Evolutionary conservation across 2,329 filamentous ascomycete genomes (phyloP), one percentile per base, ranked within the genome.

Genomic region (Botryotinia narcissicola): DNA sequence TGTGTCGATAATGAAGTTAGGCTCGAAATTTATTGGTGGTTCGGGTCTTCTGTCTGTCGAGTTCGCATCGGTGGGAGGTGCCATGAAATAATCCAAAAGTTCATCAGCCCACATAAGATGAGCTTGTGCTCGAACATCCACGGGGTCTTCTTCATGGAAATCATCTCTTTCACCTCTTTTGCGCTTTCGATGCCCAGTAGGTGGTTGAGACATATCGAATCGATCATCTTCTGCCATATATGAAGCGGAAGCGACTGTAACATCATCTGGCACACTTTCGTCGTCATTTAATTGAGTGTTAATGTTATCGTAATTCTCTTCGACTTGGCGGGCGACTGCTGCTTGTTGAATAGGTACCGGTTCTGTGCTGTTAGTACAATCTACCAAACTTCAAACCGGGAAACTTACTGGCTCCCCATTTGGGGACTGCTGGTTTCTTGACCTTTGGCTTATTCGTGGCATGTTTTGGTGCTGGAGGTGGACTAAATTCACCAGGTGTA

Each of bases 41-140:
- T 93, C 90, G 1, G 94, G 95, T 71, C 86, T 90, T 40, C 54
- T 71, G 78, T 84, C 89, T 80, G 74, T 91, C 90, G 32, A 90
- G 89, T 74, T 92, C 91, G 82, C 94, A 91, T 70, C 71, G n/a
- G 71, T 61, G 25, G 71, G 71, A 29, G 93, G 90, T 62, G 95
- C 90, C 84, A 98, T 91, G 80, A 98, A 99, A 83, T 98, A 99
- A 82, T 99, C 96, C 51, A 99, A 86, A 40, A 99, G 87, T 78
- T 96, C 93, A 77, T 99, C 96, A 25, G 94, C 93, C 83, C 97
- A 99, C 37, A 97, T 86, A 42, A 93, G 91, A 81, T 98, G 95
- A 78, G 96, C 92, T 80, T 95, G 92, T 76, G 97, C 93, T 12
- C 89, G 90, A 75, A 89, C 80, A 81, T 90, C 85, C 84, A 92